phyloP scores from a whole-genome alignment of 768 basidiomycete genomes.

The Boletus reticulatus region DNA sequence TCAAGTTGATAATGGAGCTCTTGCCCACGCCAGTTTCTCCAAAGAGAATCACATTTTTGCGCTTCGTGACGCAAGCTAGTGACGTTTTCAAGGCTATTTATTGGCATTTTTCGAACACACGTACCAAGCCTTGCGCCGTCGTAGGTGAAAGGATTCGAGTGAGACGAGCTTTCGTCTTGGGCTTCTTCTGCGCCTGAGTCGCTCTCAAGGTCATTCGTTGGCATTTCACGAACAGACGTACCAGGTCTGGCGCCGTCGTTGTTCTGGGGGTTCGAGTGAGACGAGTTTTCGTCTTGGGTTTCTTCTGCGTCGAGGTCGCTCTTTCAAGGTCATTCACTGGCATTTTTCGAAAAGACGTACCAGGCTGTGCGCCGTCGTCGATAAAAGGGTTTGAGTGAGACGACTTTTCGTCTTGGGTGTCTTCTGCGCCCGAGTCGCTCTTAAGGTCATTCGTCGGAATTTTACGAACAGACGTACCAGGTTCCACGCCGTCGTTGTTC shows the following conservation, averaged over 20 bases:
- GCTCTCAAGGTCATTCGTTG: not conserved
- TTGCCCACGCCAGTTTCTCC: slow-evolving; percentile 9
- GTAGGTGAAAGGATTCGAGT: not conserved
- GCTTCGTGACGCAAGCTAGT: not conserved
- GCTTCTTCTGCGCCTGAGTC: no score
- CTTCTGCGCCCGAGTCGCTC: no score
- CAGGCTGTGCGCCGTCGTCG: not conserved
- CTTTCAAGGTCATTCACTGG: not conserved
- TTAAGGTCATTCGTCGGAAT: not conserved
- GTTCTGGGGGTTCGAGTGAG: not conserved
- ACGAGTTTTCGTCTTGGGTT: not conserved
- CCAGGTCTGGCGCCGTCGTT: not conserved
- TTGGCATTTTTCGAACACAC: not conserved
- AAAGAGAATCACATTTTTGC: slow-evolving; percentile 6
- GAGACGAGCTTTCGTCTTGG: not conserved
- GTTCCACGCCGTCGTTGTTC: not conserved
- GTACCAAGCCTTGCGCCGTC: not conserved
- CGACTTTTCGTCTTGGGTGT: not conserved
- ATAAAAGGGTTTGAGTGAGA: not conserved
- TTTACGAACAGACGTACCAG: not conserved
- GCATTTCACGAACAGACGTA: not conserved
- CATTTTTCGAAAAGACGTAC: not conserved
- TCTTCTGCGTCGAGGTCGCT: no score
- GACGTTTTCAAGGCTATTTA: not conserved
- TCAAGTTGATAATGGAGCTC: slow-evolving; percentile 10